Evolutionary conservation across 805 yeast species (phyloP).

Genomic region (Jamesozyma jinghongensis): DNA sequence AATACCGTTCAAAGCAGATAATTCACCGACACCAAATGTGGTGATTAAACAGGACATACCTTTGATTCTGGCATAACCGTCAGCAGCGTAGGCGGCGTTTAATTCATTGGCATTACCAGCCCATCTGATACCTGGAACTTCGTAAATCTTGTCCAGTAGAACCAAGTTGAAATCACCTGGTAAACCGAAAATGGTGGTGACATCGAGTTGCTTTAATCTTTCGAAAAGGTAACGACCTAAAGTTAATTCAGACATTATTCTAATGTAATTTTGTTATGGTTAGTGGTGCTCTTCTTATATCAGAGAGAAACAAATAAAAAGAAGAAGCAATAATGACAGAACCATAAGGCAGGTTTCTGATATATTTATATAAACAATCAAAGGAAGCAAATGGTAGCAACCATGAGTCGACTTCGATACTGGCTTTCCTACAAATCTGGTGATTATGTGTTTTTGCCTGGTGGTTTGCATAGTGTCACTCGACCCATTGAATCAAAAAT

Average conservation of each 20-base stretch:
- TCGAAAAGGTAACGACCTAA: slow-evolving; percentile 72
- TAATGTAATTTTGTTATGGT: too few relatives aligned
- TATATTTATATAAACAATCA: too few relatives aligned
- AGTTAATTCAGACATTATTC: slow-evolving; percentile 37
- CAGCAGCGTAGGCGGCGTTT: slow-evolving; percentile 76
- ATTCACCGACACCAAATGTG: slow-evolving; percentile 85
- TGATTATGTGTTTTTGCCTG: too few relatives aligned
- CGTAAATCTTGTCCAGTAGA: slow-evolving; percentile 59
- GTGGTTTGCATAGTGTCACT: too few relatives aligned
- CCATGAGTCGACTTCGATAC: too few relatives aligned
- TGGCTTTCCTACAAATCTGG: too few relatives aligned
- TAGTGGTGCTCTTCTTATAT: too few relatives aligned
- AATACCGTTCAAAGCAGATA: slow-evolving; percentile 72
- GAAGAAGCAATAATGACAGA: too few relatives aligned
- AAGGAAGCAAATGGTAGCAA: too few relatives aligned
- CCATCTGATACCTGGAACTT: slow-evolving; percentile 69
- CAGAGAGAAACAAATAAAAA: too few relatives aligned
- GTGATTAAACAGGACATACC: slow-evolving; percentile 65
- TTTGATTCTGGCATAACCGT: slow-evolving; percentile 76
- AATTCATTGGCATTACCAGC: slow-evolving; percentile 85
- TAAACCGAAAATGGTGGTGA: slow-evolving; percentile 63
- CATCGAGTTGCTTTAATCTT: slow-evolving; percentile 61
- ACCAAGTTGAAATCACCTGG: slow-evolving; percentile 77
- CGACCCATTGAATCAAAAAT: too few relatives aligned
- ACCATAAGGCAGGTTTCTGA: too few relatives aligned